phyloP scores from a whole-genome alignment of 805 yeast genomes.

The Starmerella vaccinii region DNA sequence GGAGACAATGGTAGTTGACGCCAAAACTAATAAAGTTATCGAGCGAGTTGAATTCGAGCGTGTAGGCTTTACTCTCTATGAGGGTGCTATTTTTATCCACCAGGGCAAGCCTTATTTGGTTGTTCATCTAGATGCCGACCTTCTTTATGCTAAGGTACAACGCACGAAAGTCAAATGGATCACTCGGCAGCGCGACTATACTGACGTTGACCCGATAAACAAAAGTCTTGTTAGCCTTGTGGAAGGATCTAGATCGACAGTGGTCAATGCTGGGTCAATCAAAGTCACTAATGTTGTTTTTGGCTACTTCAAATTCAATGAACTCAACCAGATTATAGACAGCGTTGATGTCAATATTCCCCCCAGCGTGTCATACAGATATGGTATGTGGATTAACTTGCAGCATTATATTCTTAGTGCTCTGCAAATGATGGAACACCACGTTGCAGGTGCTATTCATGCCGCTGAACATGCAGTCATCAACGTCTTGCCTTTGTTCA shows the following conservation, averaged over 20 bases:
- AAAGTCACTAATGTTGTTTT: conserved; percentile 67
- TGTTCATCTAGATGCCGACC: conserved; percentile 69
- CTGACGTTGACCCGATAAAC: conserved; percentile 74
- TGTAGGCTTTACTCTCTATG: conserved; percentile 79
- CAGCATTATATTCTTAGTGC: conserved; percentile 54
- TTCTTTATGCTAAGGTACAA: conserved; percentile 71
- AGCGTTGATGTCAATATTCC: conserved; percentile 89
- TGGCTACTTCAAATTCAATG: conserved; percentile 84
- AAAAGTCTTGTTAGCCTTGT: conserved; percentile 17
- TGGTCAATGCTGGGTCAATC: conserved; percentile 58
- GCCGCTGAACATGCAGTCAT: conserved; percentile 89
- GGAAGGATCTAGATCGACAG: conserved; percentile 12
- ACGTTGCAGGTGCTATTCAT: conserved; percentile 86
- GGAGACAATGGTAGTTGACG: conserved; percentile 79
- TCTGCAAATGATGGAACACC: conserved; percentile 48
- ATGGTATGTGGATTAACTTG: conserved; percentile 88
- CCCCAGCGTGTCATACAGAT: conserved; percentile 55
- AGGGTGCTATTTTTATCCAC: conserved; percentile 87
- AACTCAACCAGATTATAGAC: conserved; percentile 69
- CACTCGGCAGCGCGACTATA: conserved; percentile 81
- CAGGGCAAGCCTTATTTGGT: conserved; percentile 88
- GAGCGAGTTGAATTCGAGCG: conserved; percentile 86
- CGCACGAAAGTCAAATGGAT: conserved; percentile 91
- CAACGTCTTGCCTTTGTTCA: conserved; percentile 62
- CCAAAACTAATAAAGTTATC: conserved; percentile 63